Evolutionary conservation across 257 asterid genomes (phyloP).

Genomic region (Nicotiana benthamiana): DNA sequence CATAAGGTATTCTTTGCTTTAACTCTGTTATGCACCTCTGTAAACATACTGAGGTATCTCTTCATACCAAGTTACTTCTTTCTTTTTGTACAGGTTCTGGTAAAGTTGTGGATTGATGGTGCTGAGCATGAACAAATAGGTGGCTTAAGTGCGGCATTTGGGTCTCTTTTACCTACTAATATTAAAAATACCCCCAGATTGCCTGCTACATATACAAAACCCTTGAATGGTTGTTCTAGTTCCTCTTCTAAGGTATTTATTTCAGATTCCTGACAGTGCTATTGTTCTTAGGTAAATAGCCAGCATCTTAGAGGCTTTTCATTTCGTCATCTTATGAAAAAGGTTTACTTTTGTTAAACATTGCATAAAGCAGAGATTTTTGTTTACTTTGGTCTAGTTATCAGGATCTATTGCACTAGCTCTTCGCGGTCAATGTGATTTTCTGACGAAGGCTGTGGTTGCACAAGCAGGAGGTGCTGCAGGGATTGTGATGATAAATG

Average conservation of each 20-base stretch:
- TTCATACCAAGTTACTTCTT: neutral
- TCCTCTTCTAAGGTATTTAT: constrained; percentile 49
- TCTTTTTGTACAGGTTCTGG: constrained; percentile 3
- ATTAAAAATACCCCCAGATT: constrained; percentile 36
- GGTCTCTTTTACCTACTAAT: constrained; percentile 38
- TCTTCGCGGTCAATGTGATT: constrained; percentile 83
- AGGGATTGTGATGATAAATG: constrained; percentile 72
- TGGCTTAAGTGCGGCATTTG: constrained; percentile 10
- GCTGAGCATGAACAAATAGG: constrained; percentile 3
- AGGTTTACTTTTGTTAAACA: neutral
- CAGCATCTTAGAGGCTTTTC: neutral
- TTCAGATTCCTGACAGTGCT: neutral
- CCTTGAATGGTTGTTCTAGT: constrained; percentile 56
- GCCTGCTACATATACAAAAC: constrained; percentile 46
- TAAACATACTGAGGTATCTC: neutral
- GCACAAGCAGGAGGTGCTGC: constrained; percentile 89
- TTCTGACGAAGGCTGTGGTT: constrained; percentile 64
- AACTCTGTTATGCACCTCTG: neutral
- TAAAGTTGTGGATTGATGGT: constrained; percentile 9
- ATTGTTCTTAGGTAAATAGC: neutral
- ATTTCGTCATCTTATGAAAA: neutral
- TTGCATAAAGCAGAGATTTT: neutral
- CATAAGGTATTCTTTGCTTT: neutral
- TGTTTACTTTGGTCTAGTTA: constrained; percentile 44
- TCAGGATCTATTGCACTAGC: constrained; percentile 66